Conservation (phyloP, 2,329 filamentous ascomycete species). For the Aureobasidium sp. region DNA sequence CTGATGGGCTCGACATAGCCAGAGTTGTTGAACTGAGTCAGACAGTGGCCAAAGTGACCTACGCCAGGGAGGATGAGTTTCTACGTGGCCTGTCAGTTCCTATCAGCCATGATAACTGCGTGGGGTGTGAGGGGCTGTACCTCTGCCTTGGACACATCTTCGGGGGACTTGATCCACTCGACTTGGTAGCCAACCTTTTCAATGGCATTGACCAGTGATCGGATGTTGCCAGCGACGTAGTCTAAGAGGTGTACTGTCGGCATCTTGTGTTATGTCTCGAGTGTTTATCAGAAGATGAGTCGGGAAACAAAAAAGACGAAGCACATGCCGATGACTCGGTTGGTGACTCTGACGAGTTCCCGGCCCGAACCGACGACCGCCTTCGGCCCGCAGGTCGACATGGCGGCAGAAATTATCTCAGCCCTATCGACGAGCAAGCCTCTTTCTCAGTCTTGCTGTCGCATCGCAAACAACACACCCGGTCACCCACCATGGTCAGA, state of each 20-base stretch:
- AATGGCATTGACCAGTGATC: slow-evolving; percentile 93
- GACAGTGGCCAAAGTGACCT: slow-evolving; percentile 94
- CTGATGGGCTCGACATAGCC: slow-evolving; percentile 78
- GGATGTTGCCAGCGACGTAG: slow-evolving; percentile 94
- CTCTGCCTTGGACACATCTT: slow-evolving; percentile 78
- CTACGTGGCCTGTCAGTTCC: slow-evolving; percentile 41
- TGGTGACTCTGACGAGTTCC: not conserved
- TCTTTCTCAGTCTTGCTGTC: not conserved
- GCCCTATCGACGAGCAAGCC: slow-evolving; percentile 3
- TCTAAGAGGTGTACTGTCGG: slow-evolving; percentile 73
- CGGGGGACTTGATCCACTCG: slow-evolving; percentile 81
- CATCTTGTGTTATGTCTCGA: slow-evolving; percentile 41
- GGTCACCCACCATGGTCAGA: slow-evolving; percentile 67
- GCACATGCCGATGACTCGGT: slow-evolving; percentile 4
- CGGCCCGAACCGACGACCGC: slow-evolving; percentile 4
- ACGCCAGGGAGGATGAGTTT: slow-evolving; percentile 94
- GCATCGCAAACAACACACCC: not conserved
- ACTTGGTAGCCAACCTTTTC: slow-evolving; percentile 91
- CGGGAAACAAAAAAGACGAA: slow-evolving; percentile 1
- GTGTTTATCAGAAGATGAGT: not conserved
- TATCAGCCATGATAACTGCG: not conserved
- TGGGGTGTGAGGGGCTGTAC: slow-evolving; percentile 40
- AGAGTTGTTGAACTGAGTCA: slow-evolving; percentile 72
- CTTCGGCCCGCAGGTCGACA: not conserved
- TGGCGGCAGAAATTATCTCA: slow-evolving; percentile 5